These are phyloP conservation scores for Yamadazyma aaseri DNA, from an alignment of 1,139 yeast genomes.

Conservation along the genomic window DNA sequence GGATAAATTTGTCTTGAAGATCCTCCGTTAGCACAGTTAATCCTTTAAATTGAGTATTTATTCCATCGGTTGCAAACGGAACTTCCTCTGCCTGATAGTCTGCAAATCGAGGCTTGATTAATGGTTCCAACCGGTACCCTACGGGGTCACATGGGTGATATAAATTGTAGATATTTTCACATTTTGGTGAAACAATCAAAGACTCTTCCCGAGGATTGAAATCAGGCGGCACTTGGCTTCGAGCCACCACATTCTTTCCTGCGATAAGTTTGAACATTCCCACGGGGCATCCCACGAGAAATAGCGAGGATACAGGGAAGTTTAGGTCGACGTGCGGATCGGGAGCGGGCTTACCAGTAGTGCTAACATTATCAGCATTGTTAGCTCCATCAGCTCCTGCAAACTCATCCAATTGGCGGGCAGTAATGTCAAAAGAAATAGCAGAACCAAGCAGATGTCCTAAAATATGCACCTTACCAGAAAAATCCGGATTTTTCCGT, in stretches of 20 bases:
- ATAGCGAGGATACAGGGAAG: conserved; percentile 73
- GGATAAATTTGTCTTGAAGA: conserved; percentile 42
- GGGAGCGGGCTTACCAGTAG: conserved; percentile 19
- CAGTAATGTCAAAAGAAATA: conserved; percentile 73
- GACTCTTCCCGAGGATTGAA: conserved; percentile 18
- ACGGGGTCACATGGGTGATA: conserved; percentile 91
- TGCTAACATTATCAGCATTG: no score
- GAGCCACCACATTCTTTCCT: conserved; percentile 50
- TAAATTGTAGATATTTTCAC: conserved; percentile 65
- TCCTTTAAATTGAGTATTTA: conserved; percentile 43
- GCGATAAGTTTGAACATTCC: conserved; percentile 79
- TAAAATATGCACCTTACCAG: conserved; percentile 75
- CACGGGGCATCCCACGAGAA: conserved; percentile 86
- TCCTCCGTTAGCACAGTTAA: conserved; percentile 43
- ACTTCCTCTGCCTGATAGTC: conserved; percentile 58
- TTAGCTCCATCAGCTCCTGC: no score
- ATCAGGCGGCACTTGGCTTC: conserved; percentile 23
- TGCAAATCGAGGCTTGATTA: conserved; percentile 56
- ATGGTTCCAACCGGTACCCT: conserved; percentile 83
- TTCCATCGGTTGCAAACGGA: conserved; percentile 53
- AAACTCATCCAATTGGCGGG: conserved; percentile 52
- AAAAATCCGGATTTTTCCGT: conserved; percentile 68
- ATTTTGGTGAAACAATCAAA: conserved; percentile 44
- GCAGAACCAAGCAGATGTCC: conserved; percentile 95
- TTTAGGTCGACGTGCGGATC: conserved; percentile 41